Evolutionary conservation across 1,139 yeast genomes (phyloP).

Genomic region (Pneumocystis jirovecii): DNA sequence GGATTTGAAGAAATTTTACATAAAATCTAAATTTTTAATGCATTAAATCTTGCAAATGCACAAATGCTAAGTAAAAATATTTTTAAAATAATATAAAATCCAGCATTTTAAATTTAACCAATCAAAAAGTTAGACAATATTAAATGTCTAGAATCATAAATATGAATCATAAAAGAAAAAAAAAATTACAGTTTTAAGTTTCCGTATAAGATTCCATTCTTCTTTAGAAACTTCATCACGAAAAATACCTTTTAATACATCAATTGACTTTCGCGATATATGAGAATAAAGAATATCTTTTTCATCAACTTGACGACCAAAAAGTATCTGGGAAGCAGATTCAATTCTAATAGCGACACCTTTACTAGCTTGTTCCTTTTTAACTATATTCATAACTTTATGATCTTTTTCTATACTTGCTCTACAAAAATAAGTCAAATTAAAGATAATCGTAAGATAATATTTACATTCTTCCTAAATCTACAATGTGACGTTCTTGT

Average conservation of each 20-base stretch:
- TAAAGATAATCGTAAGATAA: constrained; percentile 31
- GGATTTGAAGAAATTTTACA: background rate
- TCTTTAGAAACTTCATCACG: constrained; percentile 85
- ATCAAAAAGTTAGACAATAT: background rate
- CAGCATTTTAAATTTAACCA: background rate
- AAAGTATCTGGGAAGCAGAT: constrained; percentile 79
- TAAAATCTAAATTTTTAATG: background rate
- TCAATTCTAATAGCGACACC: constrained; percentile 99
- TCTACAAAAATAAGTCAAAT: constrained; percentile 20
- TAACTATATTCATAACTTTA: constrained; percentile 59
- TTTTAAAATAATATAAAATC: background rate
- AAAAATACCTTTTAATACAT: constrained; percentile 95
- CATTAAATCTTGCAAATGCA: background rate
- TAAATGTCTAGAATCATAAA: background rate
- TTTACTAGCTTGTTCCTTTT: constrained; percentile 89
- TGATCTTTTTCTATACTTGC: constrained; percentile 83
- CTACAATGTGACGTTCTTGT: constrained; percentile 54
- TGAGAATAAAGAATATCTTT: constrained; percentile 75
- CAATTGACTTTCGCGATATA: constrained; percentile 77
- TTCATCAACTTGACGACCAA: constrained; percentile 99
- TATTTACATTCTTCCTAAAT: constrained; percentile 38
- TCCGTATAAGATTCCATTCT: constrained; percentile 85
- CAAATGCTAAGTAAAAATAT: background rate
- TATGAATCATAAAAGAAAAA: constrained; percentile 17
- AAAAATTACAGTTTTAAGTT: constrained; percentile 74